phyloP scores from a whole-genome alignment of 2,329 filamentous ascomycete species.

The Pseudogymnoascus sp. region DNA sequence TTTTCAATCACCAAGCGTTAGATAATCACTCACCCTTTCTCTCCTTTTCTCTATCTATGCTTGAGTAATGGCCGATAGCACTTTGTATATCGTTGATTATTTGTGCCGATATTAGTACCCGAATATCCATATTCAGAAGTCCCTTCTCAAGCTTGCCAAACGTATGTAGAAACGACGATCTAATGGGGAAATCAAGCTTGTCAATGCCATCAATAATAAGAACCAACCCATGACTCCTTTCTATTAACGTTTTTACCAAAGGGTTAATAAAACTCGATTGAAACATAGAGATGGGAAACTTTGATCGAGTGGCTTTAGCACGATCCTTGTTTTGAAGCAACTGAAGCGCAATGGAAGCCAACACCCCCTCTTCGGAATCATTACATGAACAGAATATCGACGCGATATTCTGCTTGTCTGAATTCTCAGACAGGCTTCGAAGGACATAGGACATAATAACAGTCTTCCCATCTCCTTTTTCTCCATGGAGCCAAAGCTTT shows the following conservation, averaged over 20 bases:
- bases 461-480: not conserved
- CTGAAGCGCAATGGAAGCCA: not conserved
- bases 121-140: not conserved
- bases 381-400: not conserved
- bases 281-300: not conserved
- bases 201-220: not conserved
- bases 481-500: not conserved
- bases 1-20: not conserved
- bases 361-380: not conserved
- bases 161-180: not conserved
- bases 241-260: too few species aligned
- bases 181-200: not conserved
- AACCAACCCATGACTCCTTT: accelerated
- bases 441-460: not conserved
- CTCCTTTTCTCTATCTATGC: constrained; percentile 9
- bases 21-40: constrained; percentile 1
- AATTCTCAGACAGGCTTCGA: not conserved
- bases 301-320: not conserved
- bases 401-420: not conserved
- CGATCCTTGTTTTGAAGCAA: not conserved
- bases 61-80: not conserved
- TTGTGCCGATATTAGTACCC: not conserved
- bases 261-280: too few species aligned
- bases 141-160: not conserved
- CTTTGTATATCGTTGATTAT: not conserved